phyloP scores from a whole-genome alignment of 2,329 filamentous ascomycete genomes.

The Fusarium citri region DNA sequence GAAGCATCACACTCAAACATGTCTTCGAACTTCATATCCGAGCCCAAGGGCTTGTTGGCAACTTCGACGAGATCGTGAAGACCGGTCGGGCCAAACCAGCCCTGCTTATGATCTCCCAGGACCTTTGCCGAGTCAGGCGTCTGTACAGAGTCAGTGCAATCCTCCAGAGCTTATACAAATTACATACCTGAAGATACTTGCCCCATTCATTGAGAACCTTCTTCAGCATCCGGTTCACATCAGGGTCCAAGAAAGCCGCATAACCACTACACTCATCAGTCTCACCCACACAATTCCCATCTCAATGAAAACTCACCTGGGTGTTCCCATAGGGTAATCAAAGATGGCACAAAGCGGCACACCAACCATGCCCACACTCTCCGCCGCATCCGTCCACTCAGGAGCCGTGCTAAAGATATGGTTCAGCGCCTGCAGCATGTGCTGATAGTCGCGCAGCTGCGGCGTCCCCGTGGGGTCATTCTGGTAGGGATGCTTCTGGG shows the following conservation, averaged over 20 bases:
- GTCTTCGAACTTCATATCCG: constrained; percentile 64
- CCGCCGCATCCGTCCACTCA: constrained; percentile 64
- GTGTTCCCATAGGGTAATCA: constrained; percentile 68
- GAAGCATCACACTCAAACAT: constrained; percentile 70
- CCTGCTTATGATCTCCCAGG: constrained; percentile 55
- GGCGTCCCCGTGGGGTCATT: constrained; percentile 70
- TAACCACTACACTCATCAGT: constrained; percentile 52
- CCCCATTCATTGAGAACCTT: constrained; percentile 70
- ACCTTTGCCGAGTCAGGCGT: constrained; percentile 66
- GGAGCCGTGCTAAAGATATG: constrained; percentile 65
- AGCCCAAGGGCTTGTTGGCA: constrained; percentile 59
- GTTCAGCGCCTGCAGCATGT: constrained; percentile 76
- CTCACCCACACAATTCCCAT: too few relatives aligned
- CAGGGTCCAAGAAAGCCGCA: constrained; percentile 65
- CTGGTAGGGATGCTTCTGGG: constrained; percentile 68
- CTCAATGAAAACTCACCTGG: constrained; percentile 51
- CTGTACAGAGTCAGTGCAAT: constrained; percentile 35
- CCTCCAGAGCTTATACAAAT: rapidly evolving
- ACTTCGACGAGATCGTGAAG: constrained; percentile 62
- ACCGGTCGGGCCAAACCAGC: constrained; percentile 68
- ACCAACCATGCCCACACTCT: constrained; percentile 63
- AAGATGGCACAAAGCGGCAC: constrained; percentile 66
- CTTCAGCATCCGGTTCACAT: constrained; percentile 65
- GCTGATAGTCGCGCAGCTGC: constrained; percentile 73
- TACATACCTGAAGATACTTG: constrained; percentile 59